phyloP scores from a whole-genome alignment of 345 rosid species.

The Lumnitzera littorea region DNA sequence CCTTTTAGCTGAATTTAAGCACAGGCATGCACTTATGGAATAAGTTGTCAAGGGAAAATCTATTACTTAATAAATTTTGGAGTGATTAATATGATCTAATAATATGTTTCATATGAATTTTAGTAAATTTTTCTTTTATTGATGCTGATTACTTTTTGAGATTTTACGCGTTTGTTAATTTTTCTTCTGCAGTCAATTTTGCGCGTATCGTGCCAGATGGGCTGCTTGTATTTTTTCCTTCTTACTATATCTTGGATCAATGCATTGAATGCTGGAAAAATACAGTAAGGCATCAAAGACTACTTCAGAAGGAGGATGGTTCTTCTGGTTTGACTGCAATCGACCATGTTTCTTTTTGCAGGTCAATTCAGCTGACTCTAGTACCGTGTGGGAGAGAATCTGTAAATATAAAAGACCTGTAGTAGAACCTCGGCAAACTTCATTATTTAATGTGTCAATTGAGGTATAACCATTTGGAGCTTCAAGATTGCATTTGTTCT shows the following conservation, averaged over 20 bases:
- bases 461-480: constrained; percentile 31
- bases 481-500: neutral
- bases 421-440: constrained; percentile 87
- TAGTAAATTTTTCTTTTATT: too few relatives aligned
- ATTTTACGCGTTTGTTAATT: constrained; percentile 5
- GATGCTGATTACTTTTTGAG: too few relatives aligned
- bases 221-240: constrained; percentile 86
- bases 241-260: constrained; percentile 85
- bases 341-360: constrained; percentile 7
- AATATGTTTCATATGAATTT: too few relatives aligned
- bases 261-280: constrained; percentile 85
- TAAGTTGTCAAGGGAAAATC: too few relatives aligned
- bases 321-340: constrained; percentile 9
- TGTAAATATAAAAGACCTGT: constrained; percentile 89
- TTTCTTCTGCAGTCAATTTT: constrained; percentile 60
- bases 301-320: constrained; percentile 11
- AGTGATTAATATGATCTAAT: too few relatives aligned
- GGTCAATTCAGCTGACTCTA: constrained; percentile 34
- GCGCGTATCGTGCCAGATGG: constrained; percentile 95
- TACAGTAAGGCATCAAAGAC: constrained; percentile 38
- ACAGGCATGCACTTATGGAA: too few relatives aligned
- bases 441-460: constrained; percentile 66
- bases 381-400: constrained; percentile 90
- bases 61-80: too few relatives aligned
- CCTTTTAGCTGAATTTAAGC: too few relatives aligned